A percentile compares a stretch with the other conserved stretches of the same genome.
phyloP scores from a whole-genome alignment of 2,329 filamentous ascomycete genomes.

The Ceratocystis alfenasii region DNA sequence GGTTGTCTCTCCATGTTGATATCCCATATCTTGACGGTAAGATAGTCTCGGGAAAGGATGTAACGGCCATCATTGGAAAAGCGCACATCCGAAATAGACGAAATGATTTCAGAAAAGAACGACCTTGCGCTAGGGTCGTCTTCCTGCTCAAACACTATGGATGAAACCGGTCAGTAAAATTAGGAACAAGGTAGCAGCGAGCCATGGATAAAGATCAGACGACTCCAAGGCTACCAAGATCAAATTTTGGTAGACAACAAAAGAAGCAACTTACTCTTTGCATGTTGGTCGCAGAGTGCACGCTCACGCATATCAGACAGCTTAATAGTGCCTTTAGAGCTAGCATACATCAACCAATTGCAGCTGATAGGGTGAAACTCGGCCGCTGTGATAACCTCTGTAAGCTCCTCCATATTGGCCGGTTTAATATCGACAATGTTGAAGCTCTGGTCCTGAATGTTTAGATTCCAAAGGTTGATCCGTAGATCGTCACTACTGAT shows the following conservation, averaged over 20 bases:
- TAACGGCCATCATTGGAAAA: constrained; percentile 95
- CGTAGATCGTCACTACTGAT: constrained; percentile 96
- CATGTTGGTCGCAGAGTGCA: constrained; percentile 87
- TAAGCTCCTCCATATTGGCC: constrained; percentile 98
- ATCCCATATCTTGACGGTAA: constrained; percentile 99
- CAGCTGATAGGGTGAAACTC: constrained; percentile 96
- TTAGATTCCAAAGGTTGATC: constrained; percentile 98
- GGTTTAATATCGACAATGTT: constrained; percentile 99
- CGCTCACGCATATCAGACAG: constrained; percentile 97
- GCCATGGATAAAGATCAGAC: not conserved
- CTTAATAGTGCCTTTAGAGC: constrained; percentile 98
- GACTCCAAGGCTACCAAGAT: not conserved
- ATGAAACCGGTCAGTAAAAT: not conserved
- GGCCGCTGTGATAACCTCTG: constrained; percentile 94
- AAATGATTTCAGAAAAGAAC: constrained; percentile 99
- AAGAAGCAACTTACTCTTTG: constrained; percentile 55
- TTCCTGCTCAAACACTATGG: constrained; percentile 90
- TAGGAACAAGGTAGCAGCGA: not conserved
- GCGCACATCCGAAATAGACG: constrained; percentile 94
- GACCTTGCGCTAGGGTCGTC: constrained; percentile 93
- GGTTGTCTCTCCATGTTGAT: constrained; percentile 98
- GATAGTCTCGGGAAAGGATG: constrained; percentile 92
- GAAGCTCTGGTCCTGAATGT: constrained; percentile 99
- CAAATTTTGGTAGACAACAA: constrained; percentile 4
- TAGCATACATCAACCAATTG: constrained; percentile 99